These are phyloP conservation scores for Symbiodinium natans DNA, from an alignment of 73 alveolate genomes.

Conservation along the genomic window DNA sequence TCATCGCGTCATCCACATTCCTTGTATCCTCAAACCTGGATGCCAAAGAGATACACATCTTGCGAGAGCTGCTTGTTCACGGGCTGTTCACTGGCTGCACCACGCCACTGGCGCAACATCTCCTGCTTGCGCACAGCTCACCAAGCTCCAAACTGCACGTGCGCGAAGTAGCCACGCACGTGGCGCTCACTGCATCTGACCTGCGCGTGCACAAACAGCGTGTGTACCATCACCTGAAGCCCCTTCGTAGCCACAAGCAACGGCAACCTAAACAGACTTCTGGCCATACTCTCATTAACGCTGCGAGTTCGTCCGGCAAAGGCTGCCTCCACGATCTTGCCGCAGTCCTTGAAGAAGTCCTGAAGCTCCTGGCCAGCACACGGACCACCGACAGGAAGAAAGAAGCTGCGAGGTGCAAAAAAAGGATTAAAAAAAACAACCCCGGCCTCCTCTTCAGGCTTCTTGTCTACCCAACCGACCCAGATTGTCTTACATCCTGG, in stretches of 20 bases:
- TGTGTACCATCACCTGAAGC: too few relatives aligned
- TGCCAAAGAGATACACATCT: background rate
- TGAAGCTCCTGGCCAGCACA: conserved; percentile 36
- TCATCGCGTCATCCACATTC: conserved; percentile 88
- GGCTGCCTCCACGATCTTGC: conserved; percentile 73
- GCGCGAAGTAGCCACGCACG: conserved; percentile 92
- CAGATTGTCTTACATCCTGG: conserved; percentile 76
- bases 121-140: background rate
- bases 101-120: background rate
- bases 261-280: too few relatives aligned
- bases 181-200: conserved; percentile 85
- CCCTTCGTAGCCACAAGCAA: too few relatives aligned
- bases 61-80: background rate
- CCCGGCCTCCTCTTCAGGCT: conserved; percentile 78
- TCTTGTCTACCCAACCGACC: conserved; percentile 93
- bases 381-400: background rate
- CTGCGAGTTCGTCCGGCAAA: background rate
- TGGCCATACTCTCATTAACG: too few relatives aligned
- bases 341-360: conserved; percentile 84
- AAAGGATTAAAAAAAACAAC: background rate
- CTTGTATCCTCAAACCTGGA: conserved; percentile 81
- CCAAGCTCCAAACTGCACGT: conserved; percentile 41
- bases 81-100: background rate
- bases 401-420: background rate
- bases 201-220: background rate